Conservation (phyloP, 2,329 filamentous ascomycete genomes). For the Phaeosphaeriaceae sp. region DNA sequence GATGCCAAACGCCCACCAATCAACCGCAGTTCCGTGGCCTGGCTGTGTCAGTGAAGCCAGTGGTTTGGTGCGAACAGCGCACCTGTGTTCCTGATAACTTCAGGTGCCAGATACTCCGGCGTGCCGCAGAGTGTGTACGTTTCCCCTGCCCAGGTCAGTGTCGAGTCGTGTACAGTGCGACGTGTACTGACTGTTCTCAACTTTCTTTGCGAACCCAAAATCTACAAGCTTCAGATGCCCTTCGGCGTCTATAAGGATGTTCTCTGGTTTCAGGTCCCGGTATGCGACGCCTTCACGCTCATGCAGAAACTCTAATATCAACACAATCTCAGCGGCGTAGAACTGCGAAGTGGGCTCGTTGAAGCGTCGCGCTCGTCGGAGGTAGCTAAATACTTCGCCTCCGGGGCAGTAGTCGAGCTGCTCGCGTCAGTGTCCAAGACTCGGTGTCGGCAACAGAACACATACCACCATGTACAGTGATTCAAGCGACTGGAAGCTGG, state of each 20-base stretch:
- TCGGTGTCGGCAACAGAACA: constrained; percentile 4
- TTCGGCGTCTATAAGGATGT: constrained; percentile 77
- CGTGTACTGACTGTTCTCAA: constrained; percentile 63
- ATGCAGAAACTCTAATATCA: constrained; percentile 82
- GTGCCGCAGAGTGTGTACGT: constrained; percentile 86
- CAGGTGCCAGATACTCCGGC: constrained; percentile 82
- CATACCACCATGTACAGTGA: constrained; percentile 77
- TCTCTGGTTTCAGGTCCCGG: constrained; percentile 83
- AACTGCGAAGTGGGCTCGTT: constrained; percentile 80
- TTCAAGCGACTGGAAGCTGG: constrained; percentile 80
- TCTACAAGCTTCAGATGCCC: constrained; percentile 85
- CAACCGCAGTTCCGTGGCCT: constrained; percentile 73
- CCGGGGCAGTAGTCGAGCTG: constrained; percentile 81
- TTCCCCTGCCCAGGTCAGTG: constrained; percentile 58
- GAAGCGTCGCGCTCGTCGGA: constrained; percentile 78
- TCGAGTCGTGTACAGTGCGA: background rate
- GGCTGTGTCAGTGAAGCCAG: constrained; percentile 27
- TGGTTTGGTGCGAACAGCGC: constrained; percentile 11
- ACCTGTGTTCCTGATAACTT: constrained; percentile 85
- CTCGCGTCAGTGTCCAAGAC: constrained; percentile 21
- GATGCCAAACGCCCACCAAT: constrained; percentile 89
- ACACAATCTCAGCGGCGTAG: constrained; percentile 83
- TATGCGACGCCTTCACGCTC: constrained; percentile 82
- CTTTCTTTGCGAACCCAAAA: constrained; percentile 83
- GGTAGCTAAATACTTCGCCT: constrained; percentile 84